Evolutionary conservation across 2,329 filamentous ascomycete genomes (phyloP).

Genomic region (Xylariales sp.): DNA sequence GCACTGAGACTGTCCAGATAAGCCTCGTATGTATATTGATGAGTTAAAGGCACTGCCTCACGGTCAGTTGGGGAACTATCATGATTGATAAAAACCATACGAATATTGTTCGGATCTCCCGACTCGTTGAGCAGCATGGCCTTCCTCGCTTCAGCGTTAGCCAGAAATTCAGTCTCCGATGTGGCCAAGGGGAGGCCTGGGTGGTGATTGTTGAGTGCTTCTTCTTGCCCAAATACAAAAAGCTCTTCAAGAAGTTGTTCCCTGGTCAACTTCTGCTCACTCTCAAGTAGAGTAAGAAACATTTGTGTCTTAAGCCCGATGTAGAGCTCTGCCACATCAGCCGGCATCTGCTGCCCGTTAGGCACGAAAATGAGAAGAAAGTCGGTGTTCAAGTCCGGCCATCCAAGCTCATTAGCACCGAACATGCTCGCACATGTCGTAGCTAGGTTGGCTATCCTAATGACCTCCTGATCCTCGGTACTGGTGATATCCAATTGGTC

Average conservation of each 20-base stretch:
- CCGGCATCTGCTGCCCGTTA: slow-evolving; percentile 20
- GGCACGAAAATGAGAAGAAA: slow-evolving; percentile 27
- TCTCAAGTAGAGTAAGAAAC: slow-evolving; percentile 26
- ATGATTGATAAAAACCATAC: slow-evolving; percentile 13
- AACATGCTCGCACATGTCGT: slow-evolving; percentile 29
- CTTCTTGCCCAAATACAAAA: slow-evolving; percentile 23
- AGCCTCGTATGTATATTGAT: slow-evolving; percentile 28
- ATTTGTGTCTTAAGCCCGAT: slow-evolving; percentile 29
- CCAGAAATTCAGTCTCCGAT: slow-evolving; percentile 23
- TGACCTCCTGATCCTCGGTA: slow-evolving; percentile 22
- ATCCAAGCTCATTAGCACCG: slow-evolving; percentile 25
- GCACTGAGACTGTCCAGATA: slow-evolving; percentile 27
- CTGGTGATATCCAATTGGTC: slow-evolving; percentile 21
- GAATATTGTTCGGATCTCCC: slow-evolving; percentile 15
- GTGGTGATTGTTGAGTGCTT: slow-evolving; percentile 22
- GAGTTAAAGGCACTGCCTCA: slow-evolving; percentile 12
- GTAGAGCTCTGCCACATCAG: slow-evolving; percentile 26
- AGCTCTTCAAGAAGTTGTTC: slow-evolving; percentile 24
- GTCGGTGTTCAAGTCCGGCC: slow-evolving; percentile 27
- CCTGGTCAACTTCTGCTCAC: slow-evolving; percentile 19
- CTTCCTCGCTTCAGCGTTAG: slow-evolving; percentile 21
- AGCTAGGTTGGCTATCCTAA: slow-evolving; percentile 27
- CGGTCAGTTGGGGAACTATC: neutral
- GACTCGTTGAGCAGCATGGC: slow-evolving; percentile 26
- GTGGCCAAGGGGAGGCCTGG: slow-evolving; percentile 18